A percentile compares a stretch with the other conserved stretches of the same genome.
Evolutionary conservation across 2,329 filamentous ascomycete species (phyloP).

Genomic region (Phialocephala subalpina): DNA sequence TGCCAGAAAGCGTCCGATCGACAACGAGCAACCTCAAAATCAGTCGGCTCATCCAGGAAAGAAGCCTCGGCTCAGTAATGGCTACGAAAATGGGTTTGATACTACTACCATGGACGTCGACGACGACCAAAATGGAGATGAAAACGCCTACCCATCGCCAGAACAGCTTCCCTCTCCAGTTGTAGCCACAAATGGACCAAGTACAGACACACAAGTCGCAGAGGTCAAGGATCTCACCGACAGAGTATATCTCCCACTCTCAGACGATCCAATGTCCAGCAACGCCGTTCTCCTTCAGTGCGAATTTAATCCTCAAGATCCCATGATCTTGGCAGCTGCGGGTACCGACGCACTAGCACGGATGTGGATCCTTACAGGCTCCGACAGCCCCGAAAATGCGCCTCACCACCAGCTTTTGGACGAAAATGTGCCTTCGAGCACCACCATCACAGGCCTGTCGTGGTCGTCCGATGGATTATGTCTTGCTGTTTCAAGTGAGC

Average conservation of each 20-base stretch:
- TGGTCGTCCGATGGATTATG: slow-evolving; percentile 65
- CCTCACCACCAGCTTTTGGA: slow-evolving; percentile 57
- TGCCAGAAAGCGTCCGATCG: slow-evolving; percentile 43
- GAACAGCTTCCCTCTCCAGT: slow-evolving; percentile 58
- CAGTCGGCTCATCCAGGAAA: slow-evolving; percentile 66
- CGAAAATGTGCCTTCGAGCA: slow-evolving; percentile 58
- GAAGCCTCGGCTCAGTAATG: slow-evolving; percentile 67
- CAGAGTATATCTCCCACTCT: slow-evolving; percentile 67
- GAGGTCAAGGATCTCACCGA: slow-evolving; percentile 68
- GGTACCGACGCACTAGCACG: slow-evolving; percentile 75
- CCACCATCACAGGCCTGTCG: slow-evolving; percentile 65
- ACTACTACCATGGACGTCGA: slow-evolving; percentile 67
- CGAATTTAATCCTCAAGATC: slow-evolving; percentile 73
- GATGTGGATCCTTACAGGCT: slow-evolving; percentile 65
- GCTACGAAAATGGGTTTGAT: slow-evolving; percentile 62
- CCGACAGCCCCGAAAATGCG: slow-evolving; percentile 46
- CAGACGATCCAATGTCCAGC: slow-evolving; percentile 50
- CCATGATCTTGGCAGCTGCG: slow-evolving; percentile 71
- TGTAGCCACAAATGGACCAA: slow-evolving; percentile 66
- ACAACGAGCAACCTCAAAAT: slow-evolving; percentile 47
- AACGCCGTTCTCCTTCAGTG: slow-evolving; percentile 71
- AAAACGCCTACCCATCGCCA: slow-evolving; percentile 72
- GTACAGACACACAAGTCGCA: slow-evolving; percentile 70
- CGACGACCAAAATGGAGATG: slow-evolving; percentile 52
- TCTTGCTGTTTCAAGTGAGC: slow-evolving; percentile 66